These are phyloP conservation scores for Alopecurus myosuroides DNA, from an alignment of 176 grass and related monocot genomes.

Conservation along the genomic window DNA sequence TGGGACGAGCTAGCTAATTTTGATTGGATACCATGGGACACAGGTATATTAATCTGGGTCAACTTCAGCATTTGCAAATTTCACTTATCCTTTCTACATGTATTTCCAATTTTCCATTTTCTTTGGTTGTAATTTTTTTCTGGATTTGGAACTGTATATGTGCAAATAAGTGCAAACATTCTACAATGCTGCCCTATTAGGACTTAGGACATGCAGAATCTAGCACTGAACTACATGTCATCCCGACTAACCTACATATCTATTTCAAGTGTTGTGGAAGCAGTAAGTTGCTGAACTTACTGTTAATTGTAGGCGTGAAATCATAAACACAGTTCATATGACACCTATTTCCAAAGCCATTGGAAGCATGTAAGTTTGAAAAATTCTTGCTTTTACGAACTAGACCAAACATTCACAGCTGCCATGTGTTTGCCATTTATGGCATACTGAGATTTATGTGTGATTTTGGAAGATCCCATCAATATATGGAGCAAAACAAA, in stretches of 20 bases:
- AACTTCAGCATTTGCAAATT: not conserved
- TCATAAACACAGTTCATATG: not conserved
- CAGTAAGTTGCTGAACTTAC: not conserved
- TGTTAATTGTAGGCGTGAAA: not conserved
- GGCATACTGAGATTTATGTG: no score
- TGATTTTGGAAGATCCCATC: not conserved
- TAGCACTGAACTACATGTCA: not conserved
- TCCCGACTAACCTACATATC: not conserved
- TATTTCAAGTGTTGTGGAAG: not conserved
- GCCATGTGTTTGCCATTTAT: no score
- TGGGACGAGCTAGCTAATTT: conserved; percentile 37
- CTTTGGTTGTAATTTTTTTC: not conserved
- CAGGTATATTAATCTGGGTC: conserved; percentile 23
- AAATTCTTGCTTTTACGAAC: not conserved
- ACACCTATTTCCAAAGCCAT: not conserved
- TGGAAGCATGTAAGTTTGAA: not conserved
- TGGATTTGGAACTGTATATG: not conserved
- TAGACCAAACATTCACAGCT: conserved; percentile 5
- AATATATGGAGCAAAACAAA: not conserved
- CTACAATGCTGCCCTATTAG: not conserved
- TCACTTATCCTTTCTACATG: conserved; percentile 1
- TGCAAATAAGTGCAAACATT: no score
- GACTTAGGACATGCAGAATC: not conserved
- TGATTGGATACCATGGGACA: conserved; percentile 44
- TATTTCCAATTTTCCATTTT: not conserved